These are phyloP conservation scores for Suillus decipiens DNA, from an alignment of 768 basidiomycete species.

Conservation along the genomic window DNA sequence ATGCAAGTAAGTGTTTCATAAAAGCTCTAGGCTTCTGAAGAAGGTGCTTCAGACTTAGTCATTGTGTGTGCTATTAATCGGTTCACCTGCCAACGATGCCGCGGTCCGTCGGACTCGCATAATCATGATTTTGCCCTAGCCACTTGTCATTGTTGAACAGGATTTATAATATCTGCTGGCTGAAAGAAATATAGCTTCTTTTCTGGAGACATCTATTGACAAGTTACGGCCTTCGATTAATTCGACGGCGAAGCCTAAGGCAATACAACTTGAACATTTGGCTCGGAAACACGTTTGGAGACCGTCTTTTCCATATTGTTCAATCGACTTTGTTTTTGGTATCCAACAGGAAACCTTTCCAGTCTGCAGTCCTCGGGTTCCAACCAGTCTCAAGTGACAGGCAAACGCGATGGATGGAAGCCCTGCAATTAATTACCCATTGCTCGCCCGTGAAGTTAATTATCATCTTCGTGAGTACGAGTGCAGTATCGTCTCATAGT, in stretches of 20 bases:
- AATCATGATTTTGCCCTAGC: not conserved
- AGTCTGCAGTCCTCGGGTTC: not conserved
- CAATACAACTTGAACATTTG: not conserved
- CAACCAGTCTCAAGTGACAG: not conserved
- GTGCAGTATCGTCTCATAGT: not conserved
- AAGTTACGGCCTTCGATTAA: not conserved
- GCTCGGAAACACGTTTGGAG: not conserved
- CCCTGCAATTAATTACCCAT: not conserved
- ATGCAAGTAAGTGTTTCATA: not conserved
- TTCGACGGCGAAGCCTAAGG: not conserved
- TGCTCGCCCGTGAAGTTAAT: not conserved
- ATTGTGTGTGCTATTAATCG: not conserved
- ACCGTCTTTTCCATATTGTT: not conserved
- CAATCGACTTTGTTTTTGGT: not conserved
- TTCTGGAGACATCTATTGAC: not conserved
- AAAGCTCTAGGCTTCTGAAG: not conserved
- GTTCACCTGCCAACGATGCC: slow-evolving; percentile 3
- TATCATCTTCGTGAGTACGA: not conserved
- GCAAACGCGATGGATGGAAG: not conserved
- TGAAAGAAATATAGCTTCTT: not conserved
- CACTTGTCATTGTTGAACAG: not conserved
- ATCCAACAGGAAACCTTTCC: not conserved
- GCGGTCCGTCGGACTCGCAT: not conserved
- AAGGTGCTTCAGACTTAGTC: no score
- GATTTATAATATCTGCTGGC: not conserved